Conservation (phyloP, 352 stramenopile genomes). For the Pythium insidiosum region DNA sequence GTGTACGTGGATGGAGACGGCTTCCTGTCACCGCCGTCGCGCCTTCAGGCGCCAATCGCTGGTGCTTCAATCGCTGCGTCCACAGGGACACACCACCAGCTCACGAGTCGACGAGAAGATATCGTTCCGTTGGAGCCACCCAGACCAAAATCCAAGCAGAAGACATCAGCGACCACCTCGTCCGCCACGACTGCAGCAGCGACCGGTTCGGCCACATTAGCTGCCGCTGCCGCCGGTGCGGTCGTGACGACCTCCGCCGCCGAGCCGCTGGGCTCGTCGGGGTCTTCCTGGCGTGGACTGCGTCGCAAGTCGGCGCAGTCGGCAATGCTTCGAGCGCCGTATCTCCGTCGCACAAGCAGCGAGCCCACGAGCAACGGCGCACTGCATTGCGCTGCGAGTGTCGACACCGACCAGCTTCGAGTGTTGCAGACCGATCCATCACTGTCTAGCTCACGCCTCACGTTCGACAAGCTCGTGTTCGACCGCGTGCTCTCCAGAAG, state of each 20-base stretch:
- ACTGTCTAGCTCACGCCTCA: conserved; percentile 14
- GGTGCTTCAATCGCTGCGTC: not conserved
- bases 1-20: conserved; percentile 10
- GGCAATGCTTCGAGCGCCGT: no score
- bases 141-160: no score
- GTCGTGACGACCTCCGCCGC: no score
- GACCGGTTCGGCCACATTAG: no score
- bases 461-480: conserved; percentile 23
- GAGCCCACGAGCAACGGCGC: conserved; percentile 6
- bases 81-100: not conserved
- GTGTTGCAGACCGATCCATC: conserved; percentile 19
- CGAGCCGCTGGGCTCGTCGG: no score
- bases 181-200: no score
- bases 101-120: not conserved
- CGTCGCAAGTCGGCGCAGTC: conserved; percentile 11
- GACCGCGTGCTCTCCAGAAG: conserved; percentile 14
- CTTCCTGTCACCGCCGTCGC: conserved; percentile 14
- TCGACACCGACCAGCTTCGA: conserved; percentile 18
- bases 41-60: conserved; percentile 4
- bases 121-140: no score
- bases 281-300: conserved; percentile 8
- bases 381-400: no score
- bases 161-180: no score
- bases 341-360: conserved; percentile 13
- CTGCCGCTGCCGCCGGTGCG: no score